Conservation (phyloP, 371 early-diverging fungal species). For the Actinomucor elegans region DNA sequence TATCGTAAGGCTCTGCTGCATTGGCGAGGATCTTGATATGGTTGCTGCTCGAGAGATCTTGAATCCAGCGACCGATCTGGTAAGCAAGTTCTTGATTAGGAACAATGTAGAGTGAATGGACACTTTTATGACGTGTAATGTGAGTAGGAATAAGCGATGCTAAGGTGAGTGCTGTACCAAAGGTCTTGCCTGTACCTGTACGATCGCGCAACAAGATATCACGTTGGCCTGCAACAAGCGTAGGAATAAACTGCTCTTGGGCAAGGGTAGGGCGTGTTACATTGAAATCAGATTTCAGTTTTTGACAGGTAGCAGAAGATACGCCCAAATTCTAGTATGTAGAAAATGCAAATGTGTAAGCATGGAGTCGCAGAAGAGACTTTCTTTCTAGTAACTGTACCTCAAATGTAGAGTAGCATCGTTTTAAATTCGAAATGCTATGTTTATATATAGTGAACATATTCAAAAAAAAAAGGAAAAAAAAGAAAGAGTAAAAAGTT, state of each 20-base stretch:
- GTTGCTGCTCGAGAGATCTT: conserved; percentile 18
- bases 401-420: conserved; percentile 22
- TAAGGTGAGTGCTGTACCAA: conserved; percentile 64
- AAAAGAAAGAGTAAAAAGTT: not conserved
- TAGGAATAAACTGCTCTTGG: conserved; percentile 61
- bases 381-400: not conserved
- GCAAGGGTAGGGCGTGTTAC: conserved; percentile 50
- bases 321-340: conserved; percentile 53
- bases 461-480: not conserved
- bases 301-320: conserved; percentile 37
- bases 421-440: not conserved
- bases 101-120: conserved; percentile 69
- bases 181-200: conserved; percentile 83
- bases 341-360: not conserved
- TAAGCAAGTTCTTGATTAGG: conserved; percentile 88
- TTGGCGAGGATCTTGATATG: conserved; percentile 1
- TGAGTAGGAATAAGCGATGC: conserved; percentile 13
- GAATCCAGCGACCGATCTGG: conserved; percentile 67
- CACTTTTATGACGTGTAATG: conserved; percentile 9
- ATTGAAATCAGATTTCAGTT: conserved; percentile 43
- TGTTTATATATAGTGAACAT: not conserved
- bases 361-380: not conserved
- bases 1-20: not conserved
- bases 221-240: conserved; percentile 43
- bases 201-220: conserved; percentile 71